Base-by-base conservation (phyloP, 2,329 filamentous ascomycete species). In the Ophiostoma montium region DNA sequence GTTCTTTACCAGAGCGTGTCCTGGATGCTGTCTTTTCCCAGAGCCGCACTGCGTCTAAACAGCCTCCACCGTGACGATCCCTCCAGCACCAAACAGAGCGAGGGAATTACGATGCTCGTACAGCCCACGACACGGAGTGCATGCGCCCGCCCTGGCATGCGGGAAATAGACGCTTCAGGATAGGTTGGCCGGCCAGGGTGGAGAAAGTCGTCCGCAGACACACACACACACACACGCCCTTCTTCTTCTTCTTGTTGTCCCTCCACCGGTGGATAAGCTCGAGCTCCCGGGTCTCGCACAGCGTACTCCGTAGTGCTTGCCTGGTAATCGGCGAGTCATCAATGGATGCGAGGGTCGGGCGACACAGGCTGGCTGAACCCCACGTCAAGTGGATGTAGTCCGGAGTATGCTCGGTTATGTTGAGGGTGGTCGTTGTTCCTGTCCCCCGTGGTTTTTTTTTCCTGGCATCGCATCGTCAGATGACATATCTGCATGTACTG, bases 121-220 rank as follows among this genome's bases (percentile, higher is more conserved):
- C 38, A 15, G 19, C 18, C 19, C 31, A 7, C 12, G 30, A 9
- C 16, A 16, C 2, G 19, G 35, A n/a, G 27, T 27, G 11, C 16
- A 21, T 47, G 19, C 31, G 11, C 9, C 10, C 41, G 15, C 15
- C n/a, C n/a, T 18, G 3, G 6, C 18, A 31, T 52, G 51, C 44
- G 51, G 51, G 39, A 50, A 52, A 52, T 52, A 50, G 31, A 42
- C 36, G 21, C 35, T 33, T 46, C 43, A 18, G 50, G 47, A 52
- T 50, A 52, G 51, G 51, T 35, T 48, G 48, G 36, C 35, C 32
- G 31, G 11, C 35, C 30, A 47, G 38, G 39, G 47, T 49, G 50
- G 50, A n/a, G 48, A 33, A 52, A 33, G 42, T 16, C 30, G 31
- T 52, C 50, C 42, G 43, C 46, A 10, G 12, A 46, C 5, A 27